A percentile compares a stretch with the other conserved stretches of the same genome.
Conservation (phyloP, 2,329 filamentous ascomycete species). For the Ophiocordyceps camponoti-saundersi region DNA sequence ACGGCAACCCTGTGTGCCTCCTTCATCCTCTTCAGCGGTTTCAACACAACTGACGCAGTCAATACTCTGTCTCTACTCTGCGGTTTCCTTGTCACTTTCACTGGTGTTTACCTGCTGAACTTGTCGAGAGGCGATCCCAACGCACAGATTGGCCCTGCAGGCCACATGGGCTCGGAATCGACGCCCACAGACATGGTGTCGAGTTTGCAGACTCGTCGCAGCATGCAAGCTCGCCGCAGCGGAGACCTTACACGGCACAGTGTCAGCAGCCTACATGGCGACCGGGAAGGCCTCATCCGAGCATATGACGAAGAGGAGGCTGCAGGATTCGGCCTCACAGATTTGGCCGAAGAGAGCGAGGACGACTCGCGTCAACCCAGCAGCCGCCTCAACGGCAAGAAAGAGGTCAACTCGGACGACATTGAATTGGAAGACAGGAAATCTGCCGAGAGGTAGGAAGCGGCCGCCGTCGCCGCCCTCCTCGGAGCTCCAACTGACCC, state of each 20-base stretch:
- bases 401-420: slow-evolving; percentile 19
- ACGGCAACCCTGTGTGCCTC: slow-evolving; percentile 87
- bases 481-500: background rate
- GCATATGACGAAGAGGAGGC: slow-evolving; percentile 75
- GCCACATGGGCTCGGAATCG: slow-evolving; percentile 49
- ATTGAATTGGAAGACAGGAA: slow-evolving; percentile 36
- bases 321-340: slow-evolving; percentile 56
- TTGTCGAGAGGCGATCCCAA: slow-evolving; percentile 86
- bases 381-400: slow-evolving; percentile 23
- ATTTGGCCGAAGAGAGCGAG: slow-evolving; percentile 63
- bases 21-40: slow-evolving; percentile 89
- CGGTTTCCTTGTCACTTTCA: slow-evolving; percentile 89
- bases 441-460: slow-evolving; percentile 16
- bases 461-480: slow-evolving; percentile 6
- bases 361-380: slow-evolving; percentile 32
- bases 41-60: slow-evolving; percentile 84
- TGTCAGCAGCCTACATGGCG: slow-evolving; percentile 46
- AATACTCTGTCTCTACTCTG: slow-evolving; percentile 86
- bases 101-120: slow-evolving; percentile 88
- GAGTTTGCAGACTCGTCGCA: slow-evolving; percentile 74
- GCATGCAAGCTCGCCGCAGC: slow-evolving; percentile 79
- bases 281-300: slow-evolving; percentile 70
- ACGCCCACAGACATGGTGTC: slow-evolving; percentile 86
- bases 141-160: slow-evolving; percentile 48
- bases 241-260: slow-evolving; percentile 47